These are phyloP conservation scores for Ogataea nakhonphanomensis DNA, from an alignment of 805 yeast genomes.

Conservation along the genomic window DNA sequence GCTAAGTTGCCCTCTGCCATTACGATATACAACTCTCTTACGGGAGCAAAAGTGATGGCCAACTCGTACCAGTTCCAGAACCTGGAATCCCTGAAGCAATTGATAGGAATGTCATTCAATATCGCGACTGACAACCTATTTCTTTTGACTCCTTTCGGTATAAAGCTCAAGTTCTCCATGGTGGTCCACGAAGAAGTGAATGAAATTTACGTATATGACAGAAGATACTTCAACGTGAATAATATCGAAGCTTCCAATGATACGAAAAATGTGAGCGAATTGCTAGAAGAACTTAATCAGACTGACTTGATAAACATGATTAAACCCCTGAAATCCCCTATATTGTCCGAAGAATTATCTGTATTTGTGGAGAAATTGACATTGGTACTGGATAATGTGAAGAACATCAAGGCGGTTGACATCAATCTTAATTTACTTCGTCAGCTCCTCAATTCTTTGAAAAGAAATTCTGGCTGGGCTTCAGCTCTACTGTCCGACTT, in stretches of 20 bases:
- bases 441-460: slow-evolving; percentile 35
- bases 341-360: slow-evolving; percentile 22
- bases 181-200: slow-evolving; percentile 44
- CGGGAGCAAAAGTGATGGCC: slow-evolving; percentile 38
- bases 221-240: slow-evolving; percentile 45
- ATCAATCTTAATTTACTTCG: slow-evolving; percentile 36
- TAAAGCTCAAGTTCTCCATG: slow-evolving; percentile 52
- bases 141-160: slow-evolving; percentile 63
- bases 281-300: slow-evolving; percentile 24
- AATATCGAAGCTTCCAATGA: slow-evolving; percentile 20
- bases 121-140: slow-evolving; percentile 43
- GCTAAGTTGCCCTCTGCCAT: slow-evolving; percentile 21
- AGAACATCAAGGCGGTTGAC: slow-evolving; percentile 26
- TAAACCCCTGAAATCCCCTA: slow-evolving; percentile 34
- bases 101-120: slow-evolving; percentile 38
- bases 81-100: slow-evolving; percentile 41
- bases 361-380: slow-evolving; percentile 19
- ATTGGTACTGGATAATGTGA: slow-evolving; percentile 12
- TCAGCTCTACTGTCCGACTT: slow-evolving; percentile 36
- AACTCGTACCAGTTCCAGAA: slow-evolving; percentile 39
- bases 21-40: slow-evolving; percentile 39
- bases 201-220: slow-evolving; percentile 62
- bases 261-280: slow-evolving; percentile 16
- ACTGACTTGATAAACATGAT: slow-evolving; percentile 30
- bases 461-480: slow-evolving; percentile 39